Evolutionary conservation across 1,139 yeast genomes (phyloP), one percentile per base, ranked within the genome.

Genomic region (Suhomyces kunorum): DNA sequence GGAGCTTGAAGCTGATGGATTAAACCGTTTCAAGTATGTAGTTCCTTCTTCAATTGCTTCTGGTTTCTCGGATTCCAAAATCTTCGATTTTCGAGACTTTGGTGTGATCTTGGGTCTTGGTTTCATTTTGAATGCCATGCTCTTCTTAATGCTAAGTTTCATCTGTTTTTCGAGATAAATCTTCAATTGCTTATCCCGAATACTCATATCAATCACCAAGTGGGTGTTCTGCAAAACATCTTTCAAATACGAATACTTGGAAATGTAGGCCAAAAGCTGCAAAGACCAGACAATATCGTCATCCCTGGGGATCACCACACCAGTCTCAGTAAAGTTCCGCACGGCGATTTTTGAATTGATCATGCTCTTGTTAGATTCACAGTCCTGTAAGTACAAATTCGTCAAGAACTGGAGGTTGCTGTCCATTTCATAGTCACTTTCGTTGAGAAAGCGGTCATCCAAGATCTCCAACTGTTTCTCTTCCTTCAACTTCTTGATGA

Each of bases 231-330:
- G 95, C 39, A 92, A 68, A 29, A 74, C 73, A 36, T 81, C 83
- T 54, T 90, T 86, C 58, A 90, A 68, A 44, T 81, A 76, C 1
- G 97, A 85, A 57, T 90, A 90, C 60, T 92, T 92, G 8, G 98
- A 88, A 36, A 90, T 87, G 61, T 89, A 92, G 14, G 98, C 98
- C 41, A 92, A 65, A 24, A 92, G 72, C 62, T 92, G 98, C 40
- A 92, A 71, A 5, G 95, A 85, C 96, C 97, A 89, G 25, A 88
- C 82, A 20, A 92, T 87, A 58, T 92, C 98, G 57, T 90, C 97
- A 48, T 87, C 95, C 45, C 88, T 77, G 1, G 97, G 96, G 8
- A 88, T 77, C 13, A 89, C 76, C 17, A 83, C 81, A 1, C 96
- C 95, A 2, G 76, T 68, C 42, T 83, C 78, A 23, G 82, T 74